Evolutionary conservation across 345 rosid species (phyloP).

Genomic region (Xanthoceras sorbifolium): DNA sequence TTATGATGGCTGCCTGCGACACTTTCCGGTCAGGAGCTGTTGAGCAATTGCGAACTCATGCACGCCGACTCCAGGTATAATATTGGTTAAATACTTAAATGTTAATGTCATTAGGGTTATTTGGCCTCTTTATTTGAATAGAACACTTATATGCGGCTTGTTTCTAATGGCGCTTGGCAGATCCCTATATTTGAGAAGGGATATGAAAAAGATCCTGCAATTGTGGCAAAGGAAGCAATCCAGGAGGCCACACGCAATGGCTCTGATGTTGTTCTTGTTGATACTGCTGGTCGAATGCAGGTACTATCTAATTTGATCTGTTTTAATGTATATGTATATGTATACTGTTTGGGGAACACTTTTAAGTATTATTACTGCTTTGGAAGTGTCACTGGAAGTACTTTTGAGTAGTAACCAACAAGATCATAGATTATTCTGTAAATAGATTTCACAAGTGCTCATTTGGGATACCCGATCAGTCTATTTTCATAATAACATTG

Average conservation of each 20-base stretch:
- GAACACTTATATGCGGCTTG: not conserved
- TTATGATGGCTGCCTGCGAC: conserved; percentile 99
- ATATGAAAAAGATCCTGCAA: conserved; percentile 96
- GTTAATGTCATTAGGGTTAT: not conserved
- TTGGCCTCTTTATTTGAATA: not conserved
- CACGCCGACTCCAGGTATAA: conserved; percentile 90
- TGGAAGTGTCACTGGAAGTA: no score
- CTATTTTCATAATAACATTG: no score
- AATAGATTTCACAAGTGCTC: no score
- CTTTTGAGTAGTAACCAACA: no score
- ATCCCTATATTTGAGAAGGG: conserved; percentile 98
- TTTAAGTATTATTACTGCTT: no score
- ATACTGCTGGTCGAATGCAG: conserved; percentile 99
- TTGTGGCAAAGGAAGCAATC: conserved; percentile 97
- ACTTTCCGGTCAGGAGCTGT: conserved; percentile 99
- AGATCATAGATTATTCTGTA: no score
- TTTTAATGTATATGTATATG: not conserved
- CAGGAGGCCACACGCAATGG: conserved; percentile 85
- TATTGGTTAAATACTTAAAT: not conserved
- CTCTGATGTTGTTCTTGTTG: conserved; percentile 96
- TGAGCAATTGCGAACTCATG: conserved; percentile 96
- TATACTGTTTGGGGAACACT: not conserved
- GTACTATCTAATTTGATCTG: conserved; percentile 24
- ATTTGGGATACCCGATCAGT: no score
- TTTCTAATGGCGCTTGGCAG: conserved; percentile 38